Conservation (phyloP, 495 filamentous ascomycete genomes). For the Sabuloglossum arenarium region DNA sequence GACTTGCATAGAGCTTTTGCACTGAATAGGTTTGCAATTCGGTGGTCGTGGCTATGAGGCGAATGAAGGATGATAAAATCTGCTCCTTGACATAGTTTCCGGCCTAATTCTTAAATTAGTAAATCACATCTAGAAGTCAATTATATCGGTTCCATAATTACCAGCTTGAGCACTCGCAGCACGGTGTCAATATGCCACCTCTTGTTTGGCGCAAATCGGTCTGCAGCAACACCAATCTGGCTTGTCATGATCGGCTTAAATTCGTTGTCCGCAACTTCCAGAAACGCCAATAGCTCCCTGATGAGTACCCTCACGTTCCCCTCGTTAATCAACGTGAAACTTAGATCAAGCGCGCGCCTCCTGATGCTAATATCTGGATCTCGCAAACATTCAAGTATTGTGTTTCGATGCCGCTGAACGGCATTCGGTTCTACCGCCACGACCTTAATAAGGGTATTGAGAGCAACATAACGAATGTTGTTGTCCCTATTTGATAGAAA, state of each 20-base stretch:
- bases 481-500: slow-evolving; percentile 96
- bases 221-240: slow-evolving; percentile 92
- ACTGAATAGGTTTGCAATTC: slow-evolving; percentile 92
- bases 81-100: slow-evolving; percentile 96
- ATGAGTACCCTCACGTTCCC: slow-evolving; percentile 85
- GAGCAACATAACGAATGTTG: slow-evolving; percentile 93
- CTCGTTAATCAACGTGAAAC: slow-evolving; percentile 96
- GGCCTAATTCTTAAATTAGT: slow-evolving; percentile 21
- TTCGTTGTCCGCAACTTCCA: slow-evolving; percentile 93
- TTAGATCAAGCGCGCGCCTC: slow-evolving; percentile 80
- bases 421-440: slow-evolving; percentile 96
- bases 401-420: slow-evolving; percentile 90
- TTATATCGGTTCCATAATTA: slow-evolving; percentile 1
- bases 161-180: slow-evolving; percentile 73
- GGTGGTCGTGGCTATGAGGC: slow-evolving; percentile 82
- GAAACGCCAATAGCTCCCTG: slow-evolving; percentile 75
- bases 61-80: slow-evolving; percentile 88
- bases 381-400: slow-evolving; percentile 84
- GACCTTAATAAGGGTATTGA: slow-evolving; percentile 95
- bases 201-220: slow-evolving; percentile 88
- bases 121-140: neutral
- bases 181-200: slow-evolving; percentile 98
- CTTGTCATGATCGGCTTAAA: slow-evolving; percentile 96
- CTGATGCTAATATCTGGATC: slow-evolving; percentile 99
- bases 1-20: slow-evolving; percentile 72